A percentile compares a stretch with the other conserved stretches of the same genome.
Evolutionary conservation across 345 rosid species (phyloP).

Genomic region (Lumnitzera littorea): DNA sequence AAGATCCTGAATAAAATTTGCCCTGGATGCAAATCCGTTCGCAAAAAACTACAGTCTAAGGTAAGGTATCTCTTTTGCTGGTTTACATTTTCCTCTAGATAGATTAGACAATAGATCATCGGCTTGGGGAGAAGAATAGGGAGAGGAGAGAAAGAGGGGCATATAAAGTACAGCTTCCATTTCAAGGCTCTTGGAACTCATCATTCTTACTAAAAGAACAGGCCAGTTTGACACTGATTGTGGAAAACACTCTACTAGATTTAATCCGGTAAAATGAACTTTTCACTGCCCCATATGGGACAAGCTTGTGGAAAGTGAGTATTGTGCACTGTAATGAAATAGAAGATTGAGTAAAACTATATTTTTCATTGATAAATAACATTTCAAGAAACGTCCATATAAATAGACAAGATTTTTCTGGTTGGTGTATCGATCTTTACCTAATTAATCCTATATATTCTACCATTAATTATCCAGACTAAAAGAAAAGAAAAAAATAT

Average conservation of each 20-base stretch:
- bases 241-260: constrained; percentile 73
- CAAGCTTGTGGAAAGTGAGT: constrained; percentile 32
- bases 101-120: neutral
- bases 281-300: constrained; percentile 65
- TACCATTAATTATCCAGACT: no score
- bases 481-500: no score
- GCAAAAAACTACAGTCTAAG: constrained; percentile 45
- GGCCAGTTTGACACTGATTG: constrained; percentile 78
- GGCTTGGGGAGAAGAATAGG: neutral
- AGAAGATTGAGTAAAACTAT: no score
- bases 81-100: neutral
- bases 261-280: constrained; percentile 71
- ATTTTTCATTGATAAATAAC: no score
- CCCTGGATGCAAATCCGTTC: constrained; percentile 75
- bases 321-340: no score
- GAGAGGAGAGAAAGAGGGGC: neutral
- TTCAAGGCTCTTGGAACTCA: constrained; percentile 88
- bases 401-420: no score
- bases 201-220: constrained; percentile 83
- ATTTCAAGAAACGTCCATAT: no score
- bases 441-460: no score
- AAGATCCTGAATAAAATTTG: constrained; percentile 65
- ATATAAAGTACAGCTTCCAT: constrained; percentile 29
- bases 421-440: no score
- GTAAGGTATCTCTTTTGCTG: constrained; percentile 31